These are phyloP conservation scores for Phanerochaete sordida DNA, from an alignment of 768 basidiomycete species.

Conservation along the genomic window DNA sequence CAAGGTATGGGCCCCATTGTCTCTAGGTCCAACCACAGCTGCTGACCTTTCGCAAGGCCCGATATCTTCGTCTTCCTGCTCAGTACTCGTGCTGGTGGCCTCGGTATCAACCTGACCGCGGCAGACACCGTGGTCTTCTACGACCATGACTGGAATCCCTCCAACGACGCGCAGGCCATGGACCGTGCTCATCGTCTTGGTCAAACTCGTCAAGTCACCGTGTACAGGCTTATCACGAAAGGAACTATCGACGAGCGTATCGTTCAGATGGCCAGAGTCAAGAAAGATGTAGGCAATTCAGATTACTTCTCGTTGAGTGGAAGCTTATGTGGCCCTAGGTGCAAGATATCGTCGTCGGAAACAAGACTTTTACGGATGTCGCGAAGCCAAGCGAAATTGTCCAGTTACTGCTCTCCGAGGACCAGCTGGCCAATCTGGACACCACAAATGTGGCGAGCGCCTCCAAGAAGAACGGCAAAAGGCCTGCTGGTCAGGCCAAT, in stretches of 20 bases:
- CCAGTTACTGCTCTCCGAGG: slow-evolving; percentile 89
- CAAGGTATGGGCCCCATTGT: slow-evolving; percentile 56
- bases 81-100: slow-evolving; percentile 91
- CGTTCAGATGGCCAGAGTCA: slow-evolving; percentile 90
- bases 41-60: slow-evolving; percentile 42
- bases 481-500: slow-evolving; percentile 30
- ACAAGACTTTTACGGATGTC: slow-evolving; percentile 90
- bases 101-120: slow-evolving; percentile 95
- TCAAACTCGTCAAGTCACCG: slow-evolving; percentile 95
- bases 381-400: slow-evolving; percentile 97
- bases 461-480: slow-evolving; percentile 31
- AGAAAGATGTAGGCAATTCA: slow-evolving; percentile 78
- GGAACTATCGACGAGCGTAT: slow-evolving; percentile 98
- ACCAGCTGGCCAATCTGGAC: slow-evolving; percentile 78
- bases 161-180: slow-evolving; percentile 98
- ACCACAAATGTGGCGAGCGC: slow-evolving; percentile 32
- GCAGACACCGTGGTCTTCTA: slow-evolving; percentile 96
- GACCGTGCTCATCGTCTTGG: slow-evolving; percentile 96
- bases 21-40: neutral
- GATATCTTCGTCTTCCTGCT: slow-evolving; percentile 89
- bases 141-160: slow-evolving; percentile 96
- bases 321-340: slow-evolving; percentile 50
- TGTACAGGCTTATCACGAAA: slow-evolving; percentile 90
- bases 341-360: slow-evolving; percentile 98
- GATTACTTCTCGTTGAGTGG: neutral